Evolutionary conservation across 139 green algal genomes (phyloP).

Genomic region (Chlamydomonas sp.): DNA sequence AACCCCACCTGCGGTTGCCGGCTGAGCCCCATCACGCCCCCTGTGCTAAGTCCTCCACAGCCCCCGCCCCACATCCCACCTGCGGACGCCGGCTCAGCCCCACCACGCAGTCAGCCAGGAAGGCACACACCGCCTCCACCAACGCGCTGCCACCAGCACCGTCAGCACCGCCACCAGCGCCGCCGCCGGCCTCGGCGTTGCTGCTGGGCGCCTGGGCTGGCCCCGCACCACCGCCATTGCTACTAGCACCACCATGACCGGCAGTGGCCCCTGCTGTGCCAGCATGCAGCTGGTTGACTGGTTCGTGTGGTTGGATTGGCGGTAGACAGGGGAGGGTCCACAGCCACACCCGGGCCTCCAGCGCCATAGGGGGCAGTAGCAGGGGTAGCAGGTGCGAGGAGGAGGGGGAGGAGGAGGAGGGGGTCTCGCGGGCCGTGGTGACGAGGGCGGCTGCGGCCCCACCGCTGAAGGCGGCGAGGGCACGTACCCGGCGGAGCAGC

Average conservation of each 20-base stretch:
- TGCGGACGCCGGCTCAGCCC: constrained; percentile 46
- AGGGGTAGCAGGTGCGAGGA: background rate
- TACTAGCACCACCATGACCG: constrained; percentile 9
- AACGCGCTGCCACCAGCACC: background rate
- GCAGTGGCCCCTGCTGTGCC: too few relatives aligned
- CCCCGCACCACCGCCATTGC: constrained; percentile 32
- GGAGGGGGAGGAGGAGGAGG: background rate
- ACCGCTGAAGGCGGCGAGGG: background rate
- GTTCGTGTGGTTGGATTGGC: background rate
- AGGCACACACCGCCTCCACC: constrained; percentile 16
- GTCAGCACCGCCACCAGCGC: constrained; percentile 38
- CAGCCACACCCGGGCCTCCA: constrained; percentile 26
- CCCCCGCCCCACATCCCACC: constrained; percentile 39
- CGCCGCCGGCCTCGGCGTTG: constrained; percentile 39
- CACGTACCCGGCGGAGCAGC: background rate
- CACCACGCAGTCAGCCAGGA: constrained; percentile 54
- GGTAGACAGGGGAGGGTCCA: background rate
- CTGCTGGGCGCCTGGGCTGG: constrained; percentile 41
- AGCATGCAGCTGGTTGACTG: too few relatives aligned
- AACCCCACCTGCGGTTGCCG: too few relatives aligned
- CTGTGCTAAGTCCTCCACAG: background rate
- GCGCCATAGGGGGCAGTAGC: background rate
- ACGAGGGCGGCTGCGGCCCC: background rate
- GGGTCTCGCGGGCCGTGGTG: background rate
- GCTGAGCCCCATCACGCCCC: background rate